Evolutionary conservation across 148 eudicot genomes (phyloP).

Genomic region (Bassia scoparia): DNA sequence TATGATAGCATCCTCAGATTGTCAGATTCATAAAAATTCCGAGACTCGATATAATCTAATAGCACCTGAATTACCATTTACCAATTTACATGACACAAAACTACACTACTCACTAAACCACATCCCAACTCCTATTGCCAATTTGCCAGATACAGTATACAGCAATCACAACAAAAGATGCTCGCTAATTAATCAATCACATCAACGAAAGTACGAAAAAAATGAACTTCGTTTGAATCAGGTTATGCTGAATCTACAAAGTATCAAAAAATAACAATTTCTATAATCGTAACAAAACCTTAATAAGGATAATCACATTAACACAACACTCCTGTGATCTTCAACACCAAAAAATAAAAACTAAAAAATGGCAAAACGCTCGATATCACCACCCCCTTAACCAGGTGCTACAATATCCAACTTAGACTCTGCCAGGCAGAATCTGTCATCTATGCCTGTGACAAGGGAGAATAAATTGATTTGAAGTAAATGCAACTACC

Average conservation of each 20-base stretch:
- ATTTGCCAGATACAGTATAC: too few species aligned
- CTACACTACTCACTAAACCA: too few species aligned
- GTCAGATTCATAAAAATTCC: too few species aligned
- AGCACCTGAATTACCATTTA: too few species aligned
- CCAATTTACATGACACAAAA: too few species aligned
- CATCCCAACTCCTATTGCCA: too few species aligned
- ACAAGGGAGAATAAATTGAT: slow-evolving; percentile 2
- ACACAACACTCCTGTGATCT: slow-evolving; percentile 17
- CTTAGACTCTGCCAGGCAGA: slow-evolving; percentile 17
- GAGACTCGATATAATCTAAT: too few species aligned
- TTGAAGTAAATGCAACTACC: not conserved
- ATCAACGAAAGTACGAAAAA: too few species aligned
- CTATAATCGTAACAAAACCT: slow-evolving; percentile 24
- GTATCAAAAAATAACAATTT: slow-evolving; percentile 19
- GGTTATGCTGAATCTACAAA: slow-evolving; percentile 29
- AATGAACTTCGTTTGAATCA: too few species aligned
- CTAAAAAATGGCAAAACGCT: slow-evolving; percentile 17
- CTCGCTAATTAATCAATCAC: too few species aligned
- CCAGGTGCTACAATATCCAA: slow-evolving; percentile 14
- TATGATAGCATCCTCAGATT: too few species aligned
- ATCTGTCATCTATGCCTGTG: slow-evolving; percentile 25
- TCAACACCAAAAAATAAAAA: slow-evolving; percentile 15
- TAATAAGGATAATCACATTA: slow-evolving; percentile 21
- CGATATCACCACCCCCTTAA: slow-evolving; percentile 18
- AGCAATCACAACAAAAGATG: too few species aligned